Evolutionary conservation across 2,329 filamentous ascomycete genomes (phyloP).

Genomic region (Cercospora zeae-maydis): DNA sequence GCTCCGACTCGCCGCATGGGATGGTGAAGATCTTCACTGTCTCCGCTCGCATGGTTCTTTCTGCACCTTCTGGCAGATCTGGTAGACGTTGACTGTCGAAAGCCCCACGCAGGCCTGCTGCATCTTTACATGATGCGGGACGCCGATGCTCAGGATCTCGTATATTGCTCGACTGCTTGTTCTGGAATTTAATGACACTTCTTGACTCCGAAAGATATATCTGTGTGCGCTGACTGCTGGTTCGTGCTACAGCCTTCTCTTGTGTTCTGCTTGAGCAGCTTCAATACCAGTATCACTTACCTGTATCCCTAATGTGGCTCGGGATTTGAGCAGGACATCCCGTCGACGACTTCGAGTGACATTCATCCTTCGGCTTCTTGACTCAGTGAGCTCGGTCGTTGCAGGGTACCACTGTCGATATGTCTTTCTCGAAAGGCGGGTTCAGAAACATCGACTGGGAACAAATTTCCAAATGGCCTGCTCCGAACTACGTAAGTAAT

Average conservation of each 20-base stretch:
- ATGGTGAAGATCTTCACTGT: not conserved
- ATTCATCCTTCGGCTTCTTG: not conserved
- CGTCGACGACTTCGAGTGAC: not conserved
- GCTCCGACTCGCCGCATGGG: not conserved
- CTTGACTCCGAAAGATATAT: not conserved
- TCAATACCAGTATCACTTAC: not conserved
- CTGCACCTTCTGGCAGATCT: conserved; percentile 9
- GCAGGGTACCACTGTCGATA: not conserved
- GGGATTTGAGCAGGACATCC: not conserved
- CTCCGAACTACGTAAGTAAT: conserved; percentile 8
- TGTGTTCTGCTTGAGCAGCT: not conserved
- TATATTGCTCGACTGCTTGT: not conserved
- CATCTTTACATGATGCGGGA: conserved; percentile 8
- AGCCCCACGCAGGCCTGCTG: not conserved
- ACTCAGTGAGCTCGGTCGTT: not conserved
- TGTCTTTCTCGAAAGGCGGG: not conserved
- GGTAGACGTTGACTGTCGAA: not conserved
- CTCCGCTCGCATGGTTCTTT: conserved; percentile 2
- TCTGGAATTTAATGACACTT: not conserved
- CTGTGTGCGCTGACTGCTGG: not conserved
- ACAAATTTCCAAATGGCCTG: conserved; percentile 9
- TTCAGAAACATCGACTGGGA: not conserved
- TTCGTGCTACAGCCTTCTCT: not conserved
- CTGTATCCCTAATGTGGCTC: not conserved
- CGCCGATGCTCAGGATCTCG: not conserved